Evolutionary conservation across 2,329 filamentous ascomycete species (phyloP), one percentile per base, ranked within the genome.

Genomic region (Aspergillus viridinutans): DNA sequence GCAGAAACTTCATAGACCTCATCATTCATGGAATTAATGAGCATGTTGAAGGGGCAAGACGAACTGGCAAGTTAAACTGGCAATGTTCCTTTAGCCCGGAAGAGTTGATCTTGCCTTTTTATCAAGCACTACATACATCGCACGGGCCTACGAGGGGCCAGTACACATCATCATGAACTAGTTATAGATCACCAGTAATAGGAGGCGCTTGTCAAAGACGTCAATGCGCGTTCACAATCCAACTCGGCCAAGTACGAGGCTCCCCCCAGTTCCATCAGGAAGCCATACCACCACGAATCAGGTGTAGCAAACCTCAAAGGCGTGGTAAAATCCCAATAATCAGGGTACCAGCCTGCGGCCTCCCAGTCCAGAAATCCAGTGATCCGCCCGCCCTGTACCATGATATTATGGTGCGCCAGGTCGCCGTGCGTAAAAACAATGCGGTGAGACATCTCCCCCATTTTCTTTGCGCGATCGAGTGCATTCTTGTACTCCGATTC

Each of bases 341-440:
- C 53, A 40, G 53, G 53, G 48, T 42, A 50, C 35, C 35, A 50
- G 26, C 59, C 59, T 26, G 61, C 59, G 23, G 47, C 49, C 49
- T 66, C 63, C 64, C 60, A 66, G 61, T 66, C 64, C 10, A 67
- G 38, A 48, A 65, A 61, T 0, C 58, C 64, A 28, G 61, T 60
- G 45, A 72, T 59, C 21, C 50, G 53, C 10, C 53, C 56, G 3
- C 56, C 49, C 21, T 50, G 40, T 10, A 63, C 50, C 3, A 60
- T 17, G 38, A 65, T 59, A 29, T 64, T 62, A 56, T 64, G 58
- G 45, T 35, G 53, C 53, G 58, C 61, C 8, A 66, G 26, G 60
- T 67, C 60, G 35, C 63, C 57, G 21, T 67, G 63, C 10, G 60
- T 64, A 54, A 67, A 67, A 28, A 69, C 63, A 51, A 69, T 59